Evolutionary conservation across 352 stramenopile genomes (phyloP).

Genomic region (Elongisporangium senticosum): DNA sequence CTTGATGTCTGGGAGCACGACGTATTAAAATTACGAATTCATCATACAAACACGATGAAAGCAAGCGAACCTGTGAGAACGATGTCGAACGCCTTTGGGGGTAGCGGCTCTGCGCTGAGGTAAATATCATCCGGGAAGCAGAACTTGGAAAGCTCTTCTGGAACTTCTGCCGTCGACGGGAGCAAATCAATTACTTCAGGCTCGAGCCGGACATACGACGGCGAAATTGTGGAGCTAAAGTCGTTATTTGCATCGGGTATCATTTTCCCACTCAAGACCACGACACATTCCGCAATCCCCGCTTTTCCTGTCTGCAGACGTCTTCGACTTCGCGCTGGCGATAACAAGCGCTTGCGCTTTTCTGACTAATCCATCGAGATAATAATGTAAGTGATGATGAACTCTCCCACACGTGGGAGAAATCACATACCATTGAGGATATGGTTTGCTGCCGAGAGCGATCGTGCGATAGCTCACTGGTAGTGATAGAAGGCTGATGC

Average conservation of each 20-base stretch:
- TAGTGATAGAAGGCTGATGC: constrained; percentile 37
- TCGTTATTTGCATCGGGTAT: constrained; percentile 18
- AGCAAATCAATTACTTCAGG: constrained; percentile 47
- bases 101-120: constrained; percentile 29
- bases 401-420: not conserved
- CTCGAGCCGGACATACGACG: constrained; percentile 43
- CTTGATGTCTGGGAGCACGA: constrained; percentile 38
- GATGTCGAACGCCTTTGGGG: constrained; percentile 53
- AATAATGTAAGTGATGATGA: not conserved
- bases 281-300: constrained; percentile 47
- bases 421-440: not conserved
- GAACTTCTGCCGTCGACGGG: constrained; percentile 31
- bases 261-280: constrained; percentile 53
- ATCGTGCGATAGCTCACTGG: constrained; percentile 3
- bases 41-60: not conserved
- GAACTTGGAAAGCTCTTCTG: constrained; percentile 69
- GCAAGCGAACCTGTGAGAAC: constrained; percentile 49
- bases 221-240: constrained; percentile 29
- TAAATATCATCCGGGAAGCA: constrained; percentile 60
- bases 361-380: not conserved
- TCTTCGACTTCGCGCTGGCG: not conserved
- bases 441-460: not conserved
- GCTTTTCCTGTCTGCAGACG: constrained; percentile 4
- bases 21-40: not conserved
- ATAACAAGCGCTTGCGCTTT: not conserved